Percentiles rank a stretch among this genome's conserved stretches.
Conservation (phyloP, 139 green algal species). For the Coelastrella sp. region DNA sequence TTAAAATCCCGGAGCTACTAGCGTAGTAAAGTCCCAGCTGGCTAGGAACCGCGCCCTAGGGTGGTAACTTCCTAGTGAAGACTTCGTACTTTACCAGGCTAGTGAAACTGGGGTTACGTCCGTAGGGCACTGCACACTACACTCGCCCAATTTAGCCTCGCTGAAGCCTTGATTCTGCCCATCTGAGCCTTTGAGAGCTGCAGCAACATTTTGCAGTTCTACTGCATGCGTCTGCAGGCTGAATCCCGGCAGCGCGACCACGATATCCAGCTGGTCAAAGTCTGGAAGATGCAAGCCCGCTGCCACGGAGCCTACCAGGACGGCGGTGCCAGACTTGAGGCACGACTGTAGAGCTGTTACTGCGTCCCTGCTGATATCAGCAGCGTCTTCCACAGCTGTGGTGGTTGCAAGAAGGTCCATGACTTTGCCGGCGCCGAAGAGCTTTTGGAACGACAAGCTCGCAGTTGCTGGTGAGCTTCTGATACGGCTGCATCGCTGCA, state of each 20-base stretch:
- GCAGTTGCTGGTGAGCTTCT: too few relatives aligned
- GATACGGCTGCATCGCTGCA: too few relatives aligned
- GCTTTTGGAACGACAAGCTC: too few relatives aligned
- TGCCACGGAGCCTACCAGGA: background rate
- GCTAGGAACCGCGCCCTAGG: too few relatives aligned
- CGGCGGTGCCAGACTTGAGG: background rate
- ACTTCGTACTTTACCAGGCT: too few relatives aligned
- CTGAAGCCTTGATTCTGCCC: background rate
- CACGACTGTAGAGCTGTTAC: background rate
- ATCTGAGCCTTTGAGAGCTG: background rate
- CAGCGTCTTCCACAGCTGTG: too few relatives aligned
- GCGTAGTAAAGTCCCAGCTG: too few relatives aligned
- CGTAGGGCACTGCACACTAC: background rate
- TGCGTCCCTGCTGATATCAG: background rate
- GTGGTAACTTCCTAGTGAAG: too few relatives aligned
- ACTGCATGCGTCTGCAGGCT: background rate
- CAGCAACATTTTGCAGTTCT: background rate
- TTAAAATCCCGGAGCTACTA: too few relatives aligned
- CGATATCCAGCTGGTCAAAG: background rate
- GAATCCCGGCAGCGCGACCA: background rate
- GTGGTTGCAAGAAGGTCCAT: too few relatives aligned
- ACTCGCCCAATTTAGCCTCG: background rate
- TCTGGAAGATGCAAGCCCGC: background rate
- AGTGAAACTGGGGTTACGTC: too few relatives aligned
- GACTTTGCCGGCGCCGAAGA: too few relatives aligned